These are phyloP conservation scores for Mycena haematopus DNA, from an alignment of 768 basidiomycete genomes.

Conservation along the genomic window DNA sequence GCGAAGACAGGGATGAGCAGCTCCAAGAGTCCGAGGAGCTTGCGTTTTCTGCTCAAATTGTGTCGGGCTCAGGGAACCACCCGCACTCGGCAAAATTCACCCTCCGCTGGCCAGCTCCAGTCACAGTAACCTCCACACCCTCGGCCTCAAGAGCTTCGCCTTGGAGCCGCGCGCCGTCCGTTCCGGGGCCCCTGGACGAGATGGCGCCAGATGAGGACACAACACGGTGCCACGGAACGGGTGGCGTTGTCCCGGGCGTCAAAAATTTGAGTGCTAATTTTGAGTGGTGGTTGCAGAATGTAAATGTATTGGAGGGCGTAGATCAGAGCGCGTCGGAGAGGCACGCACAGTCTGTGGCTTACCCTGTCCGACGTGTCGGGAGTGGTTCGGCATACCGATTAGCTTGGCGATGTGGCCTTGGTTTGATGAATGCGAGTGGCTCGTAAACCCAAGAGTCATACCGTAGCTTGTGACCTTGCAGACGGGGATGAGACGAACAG, in stretches of 20 bases:
- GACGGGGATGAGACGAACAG: conserved; percentile 72
- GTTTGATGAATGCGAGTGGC: neutral
- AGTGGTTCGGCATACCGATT: conserved; percentile 79
- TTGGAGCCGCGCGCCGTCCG: conserved; percentile 79
- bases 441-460: conserved; percentile 35
- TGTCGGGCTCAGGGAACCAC: conserved; percentile 63
- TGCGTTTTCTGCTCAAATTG: conserved; percentile 4
- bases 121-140: conserved; percentile 74
- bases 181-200: conserved; percentile 85
- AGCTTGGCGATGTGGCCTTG: conserved; percentile 82
- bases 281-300: too few species aligned
- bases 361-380: conserved; percentile 88
- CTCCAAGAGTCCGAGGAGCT: too few species aligned
- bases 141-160: conserved; percentile 79
- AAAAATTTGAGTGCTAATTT: conserved; percentile 78
- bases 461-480: conserved; percentile 80
- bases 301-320: neutral
- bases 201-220: conserved; percentile 73
- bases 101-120: conserved; percentile 61
- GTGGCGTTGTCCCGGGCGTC: conserved; percentile 60
- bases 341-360: conserved; percentile 19
- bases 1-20: too few species aligned
- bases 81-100: conserved; percentile 65
- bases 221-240: conserved; percentile 86
- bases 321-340: neutral